Percentiles rank a stretch among this genome's conserved stretches.
phyloP scores from a whole-genome alignment of 2,329 filamentous ascomycete genomes.

The Ceratocystis smalleyi region DNA sequence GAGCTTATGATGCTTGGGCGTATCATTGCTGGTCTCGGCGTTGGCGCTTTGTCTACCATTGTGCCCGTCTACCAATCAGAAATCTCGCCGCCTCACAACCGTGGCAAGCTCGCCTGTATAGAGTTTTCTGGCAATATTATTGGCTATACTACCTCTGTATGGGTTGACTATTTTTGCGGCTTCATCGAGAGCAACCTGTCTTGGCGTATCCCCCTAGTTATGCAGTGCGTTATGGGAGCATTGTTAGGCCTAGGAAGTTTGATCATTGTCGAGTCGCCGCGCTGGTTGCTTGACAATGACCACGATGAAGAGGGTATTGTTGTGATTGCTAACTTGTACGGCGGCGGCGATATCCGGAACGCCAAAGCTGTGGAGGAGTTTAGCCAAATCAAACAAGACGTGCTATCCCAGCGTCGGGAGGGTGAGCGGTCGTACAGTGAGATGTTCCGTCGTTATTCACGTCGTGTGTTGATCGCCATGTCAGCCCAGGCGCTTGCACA shows the following conservation, averaged over 20 bases:
- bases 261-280: conserved; percentile 90
- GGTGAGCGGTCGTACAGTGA: conserved; percentile 81
- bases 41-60: conserved; percentile 80
- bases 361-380: conserved; percentile 87
- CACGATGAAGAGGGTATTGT: conserved; percentile 97
- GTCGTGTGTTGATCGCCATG: conserved; percentile 95
- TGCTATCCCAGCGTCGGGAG: conserved; percentile 82
- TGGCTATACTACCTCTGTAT: conserved; percentile 89
- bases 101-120: conserved; percentile 90
- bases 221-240: conserved; percentile 90
- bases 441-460: conserved; percentile 88
- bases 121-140: conserved; percentile 96
- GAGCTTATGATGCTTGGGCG: conserved; percentile 77
- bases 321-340: conserved; percentile 94
- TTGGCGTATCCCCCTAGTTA: conserved; percentile 76
- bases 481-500: conserved; percentile 91
- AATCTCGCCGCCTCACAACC: conserved; percentile 89
- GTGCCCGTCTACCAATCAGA: conserved; percentile 90
- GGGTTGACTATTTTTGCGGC: conserved; percentile 96
- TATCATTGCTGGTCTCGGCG: conserved; percentile 69
- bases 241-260: conserved; percentile 74
- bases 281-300: conserved; percentile 95
- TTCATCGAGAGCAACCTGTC: conserved; percentile 73
- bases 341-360: conserved; percentile 88
- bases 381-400: conserved; percentile 97